Evolutionary conservation across 1,284 basidiomycete genomes (phyloP).

Genomic region (Microbotryum violaceum): DNA sequence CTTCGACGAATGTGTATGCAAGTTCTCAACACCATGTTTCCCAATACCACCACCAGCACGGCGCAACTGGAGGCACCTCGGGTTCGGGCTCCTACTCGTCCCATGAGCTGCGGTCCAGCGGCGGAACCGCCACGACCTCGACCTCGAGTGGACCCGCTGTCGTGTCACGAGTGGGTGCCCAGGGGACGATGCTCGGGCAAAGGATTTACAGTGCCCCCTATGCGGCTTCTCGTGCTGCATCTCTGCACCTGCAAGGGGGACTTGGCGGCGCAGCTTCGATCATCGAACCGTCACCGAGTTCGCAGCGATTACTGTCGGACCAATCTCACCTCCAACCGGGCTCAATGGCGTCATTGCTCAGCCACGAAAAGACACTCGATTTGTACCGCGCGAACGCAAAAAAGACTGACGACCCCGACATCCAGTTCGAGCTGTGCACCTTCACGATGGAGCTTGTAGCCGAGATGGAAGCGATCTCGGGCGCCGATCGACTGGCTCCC

Average conservation of each 20-base stretch:
- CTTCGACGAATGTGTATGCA: background rate
- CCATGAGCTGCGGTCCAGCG: slow-evolving; percentile 11
- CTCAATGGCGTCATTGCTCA: slow-evolving; percentile 80
- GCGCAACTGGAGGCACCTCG: slow-evolving; percentile 12
- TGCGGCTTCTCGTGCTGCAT: slow-evolving; percentile 15
- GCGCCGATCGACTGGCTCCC: background rate
- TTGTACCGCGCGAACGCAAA: slow-evolving; percentile 95
- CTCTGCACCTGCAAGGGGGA: slow-evolving; percentile 7
- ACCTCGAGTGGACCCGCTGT: no score
- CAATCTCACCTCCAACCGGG: slow-evolving; percentile 92
- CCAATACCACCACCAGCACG: background rate
- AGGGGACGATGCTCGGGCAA: no score
- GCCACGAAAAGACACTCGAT: slow-evolving; percentile 90
- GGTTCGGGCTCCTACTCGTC: slow-evolving; percentile 23
- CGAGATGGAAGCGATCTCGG: slow-evolving; percentile 15
- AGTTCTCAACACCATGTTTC: background rate
- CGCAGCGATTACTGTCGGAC: slow-evolving; percentile 44
- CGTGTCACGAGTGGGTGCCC: no score
- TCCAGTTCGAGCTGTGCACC: slow-evolving; percentile 96
- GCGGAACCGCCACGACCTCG: slow-evolving; percentile 11
- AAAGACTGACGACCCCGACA: slow-evolving; percentile 94
- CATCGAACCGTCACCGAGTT: no score
- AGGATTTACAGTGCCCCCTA: slow-evolving; percentile 11
- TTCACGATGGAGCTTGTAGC: slow-evolving; percentile 86
- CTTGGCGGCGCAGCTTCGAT: no score